Evolutionary conservation across 768 basidiomycete genomes (phyloP).

Genomic region (Phlebiopsis flavidoalba): DNA sequence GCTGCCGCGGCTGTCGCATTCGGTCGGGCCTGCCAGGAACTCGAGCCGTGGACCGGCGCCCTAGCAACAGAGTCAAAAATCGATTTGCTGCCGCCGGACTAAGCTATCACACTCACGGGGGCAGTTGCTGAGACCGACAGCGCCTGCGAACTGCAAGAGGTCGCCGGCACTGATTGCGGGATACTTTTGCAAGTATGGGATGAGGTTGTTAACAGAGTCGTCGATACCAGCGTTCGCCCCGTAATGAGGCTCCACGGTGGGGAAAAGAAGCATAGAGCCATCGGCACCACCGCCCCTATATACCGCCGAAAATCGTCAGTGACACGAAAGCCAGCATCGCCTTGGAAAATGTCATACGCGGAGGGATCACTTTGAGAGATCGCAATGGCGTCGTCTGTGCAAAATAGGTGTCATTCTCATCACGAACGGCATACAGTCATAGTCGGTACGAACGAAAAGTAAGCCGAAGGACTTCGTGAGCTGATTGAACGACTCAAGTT

Average conservation of each 20-base stretch:
- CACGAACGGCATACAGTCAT: background rate
- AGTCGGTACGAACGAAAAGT: background rate
- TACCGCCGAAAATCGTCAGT: background rate
- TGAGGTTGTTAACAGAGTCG: slow-evolving; percentile 20
- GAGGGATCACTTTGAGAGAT: slow-evolving; percentile 5
- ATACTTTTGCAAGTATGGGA: slow-evolving; percentile 11
- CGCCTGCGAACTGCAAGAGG: slow-evolving; percentile 11
- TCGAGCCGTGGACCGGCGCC: slow-evolving; percentile 20
- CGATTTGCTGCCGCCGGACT: background rate
- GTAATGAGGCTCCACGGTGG: slow-evolving; percentile 19
- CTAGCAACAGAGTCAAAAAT: slow-evolving; percentile 15
- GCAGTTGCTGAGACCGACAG: slow-evolving; percentile 10
- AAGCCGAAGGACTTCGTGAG: background rate
- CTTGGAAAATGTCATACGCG: background rate
- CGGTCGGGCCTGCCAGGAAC: slow-evolving; percentile 10
- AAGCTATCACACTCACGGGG: background rate
- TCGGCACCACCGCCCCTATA: slow-evolving; percentile 24
- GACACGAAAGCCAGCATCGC: background rate
- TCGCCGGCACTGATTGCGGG: slow-evolving; percentile 17
- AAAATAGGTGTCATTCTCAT: background rate
- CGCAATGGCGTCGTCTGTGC: slow-evolving; percentile 5
- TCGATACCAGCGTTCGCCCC: slow-evolving; percentile 21
- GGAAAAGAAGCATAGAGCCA: slow-evolving; percentile 22
- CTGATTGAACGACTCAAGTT: background rate
- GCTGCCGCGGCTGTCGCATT: background rate